These are phyloP conservation scores for Diaporthe aspalathi DNA, from an alignment of 2,329 filamentous ascomycete species.

Conservation along the genomic window DNA sequence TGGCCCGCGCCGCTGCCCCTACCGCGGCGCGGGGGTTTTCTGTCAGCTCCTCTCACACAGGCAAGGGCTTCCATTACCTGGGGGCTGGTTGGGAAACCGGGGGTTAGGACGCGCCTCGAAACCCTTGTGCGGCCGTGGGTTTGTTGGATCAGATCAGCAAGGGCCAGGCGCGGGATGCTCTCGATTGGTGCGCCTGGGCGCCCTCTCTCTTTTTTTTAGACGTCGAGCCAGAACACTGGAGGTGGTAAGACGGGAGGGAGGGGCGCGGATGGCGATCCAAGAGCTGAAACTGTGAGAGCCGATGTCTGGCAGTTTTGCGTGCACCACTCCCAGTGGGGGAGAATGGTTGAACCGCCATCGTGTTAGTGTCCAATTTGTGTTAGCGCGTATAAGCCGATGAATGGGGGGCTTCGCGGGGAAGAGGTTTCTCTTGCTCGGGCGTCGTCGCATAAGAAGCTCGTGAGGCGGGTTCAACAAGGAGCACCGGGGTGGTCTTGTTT, in stretches of 20 bases:
- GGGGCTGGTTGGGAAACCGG: neutral
- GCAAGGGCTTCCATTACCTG: neutral
- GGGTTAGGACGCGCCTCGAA: neutral
- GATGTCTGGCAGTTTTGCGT: neutral
- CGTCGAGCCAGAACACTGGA: slow-evolving; percentile 30
- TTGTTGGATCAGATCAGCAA: slow-evolving; percentile 33
- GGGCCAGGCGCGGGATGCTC: slow-evolving; percentile 20
- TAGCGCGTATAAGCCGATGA: slow-evolving; percentile 14
- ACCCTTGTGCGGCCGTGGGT: slow-evolving; percentile 14
- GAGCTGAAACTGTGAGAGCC: slow-evolving; percentile 32
- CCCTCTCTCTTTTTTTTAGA: neutral
- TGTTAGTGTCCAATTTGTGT: neutral
- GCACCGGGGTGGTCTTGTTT: neutral
- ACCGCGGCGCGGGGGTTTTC: slow-evolving; percentile 16
- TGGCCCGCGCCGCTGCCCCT: slow-evolving; percentile 34
- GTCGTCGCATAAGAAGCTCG: slow-evolving; percentile 14
- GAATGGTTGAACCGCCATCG: slow-evolving; percentile 25
- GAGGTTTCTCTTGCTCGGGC: neutral
- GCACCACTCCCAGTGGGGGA: slow-evolving; percentile 17
- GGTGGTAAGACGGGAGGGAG: slow-evolving; percentile 25
- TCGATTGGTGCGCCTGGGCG: slow-evolving; percentile 34
- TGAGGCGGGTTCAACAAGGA: slow-evolving; percentile 9
- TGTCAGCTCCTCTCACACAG: neutral
- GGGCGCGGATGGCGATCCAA: neutral
- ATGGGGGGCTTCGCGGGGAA: neutral